Base-by-base conservation (phyloP, 2,329 filamentous ascomycete genomes). In the Cytospora schulzeri region DNA sequence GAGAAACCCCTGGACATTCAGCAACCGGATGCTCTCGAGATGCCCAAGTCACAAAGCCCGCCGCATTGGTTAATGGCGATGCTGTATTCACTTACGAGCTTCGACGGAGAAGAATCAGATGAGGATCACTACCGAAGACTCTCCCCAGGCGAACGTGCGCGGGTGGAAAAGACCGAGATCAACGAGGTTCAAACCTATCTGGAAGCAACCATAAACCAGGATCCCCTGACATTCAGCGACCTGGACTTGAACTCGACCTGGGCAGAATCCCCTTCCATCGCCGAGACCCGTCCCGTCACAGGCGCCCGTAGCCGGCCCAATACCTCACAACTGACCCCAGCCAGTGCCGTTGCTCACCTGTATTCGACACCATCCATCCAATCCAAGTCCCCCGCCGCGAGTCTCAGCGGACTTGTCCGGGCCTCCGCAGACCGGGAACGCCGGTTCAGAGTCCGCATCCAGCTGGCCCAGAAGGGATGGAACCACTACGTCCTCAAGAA, bases 1-100 rank as follows among this genome's bases (percentile, higher is more conserved):
- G 48, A 69, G 11, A 77, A 77, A 60, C 73, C 74, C 12, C 41
- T 66, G 38, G 66, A 68, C 22, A 61, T 65, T 17, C 59, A 53
- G n/a, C 51, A 60, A 2, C 57, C 62, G 15, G 62, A 64, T 41
- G 28, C 56, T 8, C 50, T 64, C 1, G 51, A 51, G 2, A 64
- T 64, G 51, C 57, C 62, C 19, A 51, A 64, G 17, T 22, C 35
- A 3, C 26, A 38, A n/a, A 31, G 29, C 38, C 56, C 59, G 22
- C 62, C 62, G 17, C 62, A 64, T 48, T 64, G 57, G 56, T 31
- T 64, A 4, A 41, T 64, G 29, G 62, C 62, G 2, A 19, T 64
- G 5, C 15, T 64, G 17, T 64, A 64, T 38, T 55, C 57, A 9
- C 51, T 64, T 15, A 60, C 56, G 28, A 54, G 57, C 38, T 64